phyloP scores from a whole-genome alignment of 164 flowering plant genomes.

The Nelumbo lutea region DNA sequence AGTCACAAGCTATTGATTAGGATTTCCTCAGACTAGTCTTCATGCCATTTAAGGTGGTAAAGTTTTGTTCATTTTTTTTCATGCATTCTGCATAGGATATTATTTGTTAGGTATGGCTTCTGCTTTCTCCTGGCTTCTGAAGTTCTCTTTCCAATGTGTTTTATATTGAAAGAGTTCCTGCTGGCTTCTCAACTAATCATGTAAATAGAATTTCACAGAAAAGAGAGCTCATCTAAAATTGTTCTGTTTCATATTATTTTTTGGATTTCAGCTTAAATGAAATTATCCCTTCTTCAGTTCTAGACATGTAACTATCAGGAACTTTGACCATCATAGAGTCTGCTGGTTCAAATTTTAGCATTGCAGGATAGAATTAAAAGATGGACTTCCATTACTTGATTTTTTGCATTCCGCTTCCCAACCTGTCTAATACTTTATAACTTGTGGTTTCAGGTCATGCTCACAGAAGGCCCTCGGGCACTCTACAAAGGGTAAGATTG shows the following conservation, averaged over 20 bases:
- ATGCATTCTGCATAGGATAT: not conserved
- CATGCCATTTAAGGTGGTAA: not conserved
- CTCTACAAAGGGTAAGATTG: constrained; percentile 77
- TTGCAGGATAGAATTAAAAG: not conserved
- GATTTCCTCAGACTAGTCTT: not conserved
- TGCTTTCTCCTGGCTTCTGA: not conserved
- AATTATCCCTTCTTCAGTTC: too few relatives aligned
- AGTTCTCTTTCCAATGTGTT: not conserved
- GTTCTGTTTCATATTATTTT: too few relatives aligned
- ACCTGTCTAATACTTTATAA: constrained; percentile 6
- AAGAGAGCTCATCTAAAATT: too few relatives aligned
- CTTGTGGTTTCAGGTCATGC: constrained; percentile 49
- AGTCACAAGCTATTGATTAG: too few relatives aligned
- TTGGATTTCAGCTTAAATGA: too few relatives aligned
- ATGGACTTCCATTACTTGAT: not conserved
- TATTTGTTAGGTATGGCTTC: not conserved
- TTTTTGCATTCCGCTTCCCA: too few relatives aligned
- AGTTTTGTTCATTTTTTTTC: not conserved
- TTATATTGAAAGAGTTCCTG: too few relatives aligned
- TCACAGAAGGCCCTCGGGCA: constrained; percentile 67
- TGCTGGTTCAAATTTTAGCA: not conserved
- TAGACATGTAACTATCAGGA: too few relatives aligned
- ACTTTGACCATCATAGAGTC: too few relatives aligned
- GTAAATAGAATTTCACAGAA: too few relatives aligned
- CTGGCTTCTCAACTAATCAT: too few relatives aligned